Conservation (phyloP, 805 yeast genomes). For the Saccharomycodes ludwigii region DNA sequence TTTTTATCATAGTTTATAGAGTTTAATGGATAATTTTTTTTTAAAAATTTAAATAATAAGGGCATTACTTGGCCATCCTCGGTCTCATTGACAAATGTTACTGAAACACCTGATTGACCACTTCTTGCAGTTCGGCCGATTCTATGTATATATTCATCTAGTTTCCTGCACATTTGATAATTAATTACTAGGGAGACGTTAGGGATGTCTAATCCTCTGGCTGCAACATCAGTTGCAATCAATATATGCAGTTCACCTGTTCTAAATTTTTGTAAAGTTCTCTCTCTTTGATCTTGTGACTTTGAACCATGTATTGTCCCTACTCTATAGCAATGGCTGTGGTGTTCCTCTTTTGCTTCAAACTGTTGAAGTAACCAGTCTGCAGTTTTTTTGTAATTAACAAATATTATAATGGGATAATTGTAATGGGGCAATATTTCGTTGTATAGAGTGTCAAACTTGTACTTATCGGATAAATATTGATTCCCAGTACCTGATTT, state of each 20-base stretch:
- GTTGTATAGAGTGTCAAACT: conserved; percentile 9
- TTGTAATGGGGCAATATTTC: conserved; percentile 15
- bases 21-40: conserved; percentile 24
- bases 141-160: conserved; percentile 84
- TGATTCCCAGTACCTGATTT: neutral
- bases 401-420: conserved; percentile 69
- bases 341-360: conserved; percentile 26
- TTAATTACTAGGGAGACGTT: conserved; percentile 77
- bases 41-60: conserved; percentile 27
- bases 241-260: conserved; percentile 45
- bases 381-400: conserved; percentile 62
- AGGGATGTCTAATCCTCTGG: conserved; percentile 90
- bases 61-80: conserved; percentile 39
- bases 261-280: conserved; percentile 51
- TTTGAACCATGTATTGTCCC: conserved; percentile 78
- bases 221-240: conserved; percentile 92
- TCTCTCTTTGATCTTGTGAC: conserved; percentile 74
- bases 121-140: conserved; percentile 97
- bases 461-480: neutral
- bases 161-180: conserved; percentile 65
- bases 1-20: too few species aligned
- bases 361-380: conserved; percentile 52
- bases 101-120: conserved; percentile 65
- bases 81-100: conserved; percentile 53
- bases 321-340: too few species aligned